A percentile compares a stretch with the other conserved stretches of the same genome.
phyloP scores from a whole-genome alignment of 345 rosid genomes.

The Syzygium jambos region DNA sequence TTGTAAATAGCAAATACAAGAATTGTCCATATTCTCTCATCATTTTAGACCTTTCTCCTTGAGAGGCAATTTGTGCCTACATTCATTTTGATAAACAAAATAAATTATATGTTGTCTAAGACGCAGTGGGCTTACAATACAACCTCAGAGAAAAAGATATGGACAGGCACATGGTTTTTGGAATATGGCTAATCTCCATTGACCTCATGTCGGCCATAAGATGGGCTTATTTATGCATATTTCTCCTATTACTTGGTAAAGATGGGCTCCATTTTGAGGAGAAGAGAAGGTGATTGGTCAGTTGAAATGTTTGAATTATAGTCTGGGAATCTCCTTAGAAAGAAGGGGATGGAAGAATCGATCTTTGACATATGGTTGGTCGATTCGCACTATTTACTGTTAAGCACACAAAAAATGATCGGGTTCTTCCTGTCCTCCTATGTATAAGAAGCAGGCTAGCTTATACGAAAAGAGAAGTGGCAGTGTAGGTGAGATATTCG shows the following conservation, averaged over 20 bases:
- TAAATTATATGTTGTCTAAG: neutral
- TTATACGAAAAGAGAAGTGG: neutral
- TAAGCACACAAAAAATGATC: neutral
- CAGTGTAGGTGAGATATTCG: neutral
- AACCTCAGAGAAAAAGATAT: neutral
- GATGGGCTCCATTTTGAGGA: neutral
- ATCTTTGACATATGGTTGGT: neutral
- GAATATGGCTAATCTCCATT: neutral
- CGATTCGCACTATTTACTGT: neutral
- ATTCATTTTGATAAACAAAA: neutral
- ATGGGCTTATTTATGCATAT: neutral
- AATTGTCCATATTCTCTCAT: neutral
- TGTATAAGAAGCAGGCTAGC: neutral
- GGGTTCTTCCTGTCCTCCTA: neutral
- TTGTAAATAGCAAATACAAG: neutral
- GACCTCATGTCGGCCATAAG: neutral
- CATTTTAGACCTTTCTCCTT: neutral
- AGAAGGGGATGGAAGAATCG: neutral
- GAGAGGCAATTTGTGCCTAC: neutral
- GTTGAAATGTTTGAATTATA: slow-evolving; percentile 1
- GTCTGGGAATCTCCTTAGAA: neutral
- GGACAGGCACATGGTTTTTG: neutral
- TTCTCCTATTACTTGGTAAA: neutral
- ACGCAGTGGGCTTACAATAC: neutral
- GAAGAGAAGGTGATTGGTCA: neutral